These are phyloP conservation scores for Starmera amethionina DNA, from an alignment of 805 yeast genomes.

Conservation along the genomic window DNA sequence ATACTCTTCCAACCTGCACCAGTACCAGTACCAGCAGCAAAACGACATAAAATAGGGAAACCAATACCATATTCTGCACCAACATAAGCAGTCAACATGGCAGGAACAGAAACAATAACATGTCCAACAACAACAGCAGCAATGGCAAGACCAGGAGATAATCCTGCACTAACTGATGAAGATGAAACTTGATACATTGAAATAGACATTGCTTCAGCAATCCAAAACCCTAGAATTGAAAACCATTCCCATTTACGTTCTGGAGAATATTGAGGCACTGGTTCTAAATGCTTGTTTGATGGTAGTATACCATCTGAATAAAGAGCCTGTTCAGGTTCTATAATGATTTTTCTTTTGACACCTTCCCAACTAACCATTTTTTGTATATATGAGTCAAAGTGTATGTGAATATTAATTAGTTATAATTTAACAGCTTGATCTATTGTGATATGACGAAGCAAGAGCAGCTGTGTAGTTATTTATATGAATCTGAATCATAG, in stretches of 20 bases:
- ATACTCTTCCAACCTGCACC: constrained; percentile 9
- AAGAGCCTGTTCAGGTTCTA: constrained; percentile 11
- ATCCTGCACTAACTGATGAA: constrained; percentile 53
- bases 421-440: too few relatives aligned
- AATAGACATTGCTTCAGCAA: constrained; percentile 70
- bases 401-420: too few relatives aligned
- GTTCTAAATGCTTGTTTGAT: constrained; percentile 55
- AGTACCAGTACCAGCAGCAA: constrained; percentile 25
- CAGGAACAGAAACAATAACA: constrained; percentile 13
- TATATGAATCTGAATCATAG: too few relatives aligned
- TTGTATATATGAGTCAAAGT: too few relatives aligned
- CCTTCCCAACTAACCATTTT: background rate
- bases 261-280: constrained; percentile 49
- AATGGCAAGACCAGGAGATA: constrained; percentile 43
- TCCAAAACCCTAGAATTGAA: constrained; percentile 35
- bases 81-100: constrained; percentile 1
- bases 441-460: too few relatives aligned
- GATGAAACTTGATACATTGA: constrained; percentile 77
- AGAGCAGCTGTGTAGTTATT: too few relatives aligned
- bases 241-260: constrained; percentile 65
- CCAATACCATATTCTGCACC: constrained; percentile 27
- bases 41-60: constrained; percentile 23
- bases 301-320: constrained; percentile 25
- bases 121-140: constrained; percentile 18
- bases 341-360: constrained; percentile 6